These are phyloP conservation scores for Eucalyptus marginata DNA, from an alignment of 345 rosid species.

Conservation along the genomic window DNA sequence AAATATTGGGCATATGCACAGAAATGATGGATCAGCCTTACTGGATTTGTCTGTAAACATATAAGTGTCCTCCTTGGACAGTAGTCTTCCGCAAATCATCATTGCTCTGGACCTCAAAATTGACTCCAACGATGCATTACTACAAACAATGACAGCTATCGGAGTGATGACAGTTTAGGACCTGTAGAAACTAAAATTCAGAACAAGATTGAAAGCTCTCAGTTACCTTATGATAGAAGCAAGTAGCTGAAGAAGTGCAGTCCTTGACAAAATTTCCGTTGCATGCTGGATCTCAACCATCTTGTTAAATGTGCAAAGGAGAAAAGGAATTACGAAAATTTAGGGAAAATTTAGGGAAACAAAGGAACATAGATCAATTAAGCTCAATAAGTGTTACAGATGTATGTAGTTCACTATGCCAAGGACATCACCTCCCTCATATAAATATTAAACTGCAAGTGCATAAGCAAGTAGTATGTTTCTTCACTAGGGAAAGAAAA, in stretches of 20 bases:
- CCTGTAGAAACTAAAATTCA: neutral
- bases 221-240: slow-evolving; percentile 58
- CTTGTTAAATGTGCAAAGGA: slow-evolving; percentile 21
- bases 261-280: slow-evolving; percentile 60
- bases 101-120: slow-evolving; percentile 72
- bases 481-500: neutral
- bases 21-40: slow-evolving; percentile 15
- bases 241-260: slow-evolving; percentile 54
- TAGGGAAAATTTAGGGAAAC: neutral
- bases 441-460: neutral
- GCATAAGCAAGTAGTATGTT: neutral
- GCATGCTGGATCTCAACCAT: slow-evolving; percentile 64
- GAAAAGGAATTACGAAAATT: neutral
- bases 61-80: slow-evolving; percentile 43
- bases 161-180: neutral
- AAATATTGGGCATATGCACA: neutral
- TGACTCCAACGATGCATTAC: slow-evolving; percentile 39
- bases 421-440: neutral
- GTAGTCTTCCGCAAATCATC: slow-evolving; percentile 75
- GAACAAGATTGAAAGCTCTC: neutral
- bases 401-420: neutral
- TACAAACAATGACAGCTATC: neutral
- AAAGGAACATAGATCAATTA: neutral
- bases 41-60: slow-evolving; percentile 44
- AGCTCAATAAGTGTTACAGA: neutral